A percentile compares a stretch with the other conserved stretches of the same genome.
Evolutionary conservation across 805 yeast species (phyloP).

Genomic region (Kazachstania kunashirensis): DNA sequence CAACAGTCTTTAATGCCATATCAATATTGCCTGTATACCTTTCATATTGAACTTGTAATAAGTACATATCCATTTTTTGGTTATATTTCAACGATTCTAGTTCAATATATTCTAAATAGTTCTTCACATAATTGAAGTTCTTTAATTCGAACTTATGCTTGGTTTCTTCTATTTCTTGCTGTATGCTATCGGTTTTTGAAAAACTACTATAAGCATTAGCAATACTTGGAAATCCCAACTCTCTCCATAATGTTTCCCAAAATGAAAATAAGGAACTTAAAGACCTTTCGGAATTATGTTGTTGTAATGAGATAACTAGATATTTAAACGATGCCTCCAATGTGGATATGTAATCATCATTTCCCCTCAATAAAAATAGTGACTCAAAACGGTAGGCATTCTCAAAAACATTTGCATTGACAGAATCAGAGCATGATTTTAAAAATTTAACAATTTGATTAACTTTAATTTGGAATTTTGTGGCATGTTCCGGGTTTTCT

Average conservation of each 20-base stretch:
- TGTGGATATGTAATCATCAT: slow-evolving; percentile 36
- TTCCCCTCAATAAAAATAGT: slow-evolving; percentile 42
- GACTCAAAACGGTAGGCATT: slow-evolving; percentile 61
- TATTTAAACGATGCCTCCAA: slow-evolving; percentile 52
- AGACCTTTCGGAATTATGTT: slow-evolving; percentile 12
- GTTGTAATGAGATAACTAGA: slow-evolving; percentile 43
- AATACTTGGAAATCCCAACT: slow-evolving; percentile 14
- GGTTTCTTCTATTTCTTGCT: slow-evolving; percentile 7
- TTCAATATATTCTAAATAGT: slow-evolving; percentile 31
- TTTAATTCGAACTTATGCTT: slow-evolving; percentile 11
- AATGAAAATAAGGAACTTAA: slow-evolving; percentile 2
- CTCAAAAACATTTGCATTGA: slow-evolving; percentile 32
- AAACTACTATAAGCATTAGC: slow-evolving; percentile 11
- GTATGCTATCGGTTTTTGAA: background rate
- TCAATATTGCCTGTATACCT: slow-evolving; percentile 25
- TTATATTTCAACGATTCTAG: slow-evolving; percentile 26
- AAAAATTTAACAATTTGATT: slow-evolving; percentile 57
- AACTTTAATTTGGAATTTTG: slow-evolving; percentile 45
- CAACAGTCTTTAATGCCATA: slow-evolving; percentile 21
- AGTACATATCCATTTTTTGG: slow-evolving; percentile 35
- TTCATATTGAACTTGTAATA: slow-evolving; percentile 33
- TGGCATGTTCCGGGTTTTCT: slow-evolving; percentile 50
- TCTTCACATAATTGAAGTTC: slow-evolving; percentile 34
- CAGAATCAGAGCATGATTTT: slow-evolving; percentile 25
- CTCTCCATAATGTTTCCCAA: slow-evolving; percentile 12